phyloP scores from a whole-genome alignment of 345 rosid species.

The Turnera subulata region DNA sequence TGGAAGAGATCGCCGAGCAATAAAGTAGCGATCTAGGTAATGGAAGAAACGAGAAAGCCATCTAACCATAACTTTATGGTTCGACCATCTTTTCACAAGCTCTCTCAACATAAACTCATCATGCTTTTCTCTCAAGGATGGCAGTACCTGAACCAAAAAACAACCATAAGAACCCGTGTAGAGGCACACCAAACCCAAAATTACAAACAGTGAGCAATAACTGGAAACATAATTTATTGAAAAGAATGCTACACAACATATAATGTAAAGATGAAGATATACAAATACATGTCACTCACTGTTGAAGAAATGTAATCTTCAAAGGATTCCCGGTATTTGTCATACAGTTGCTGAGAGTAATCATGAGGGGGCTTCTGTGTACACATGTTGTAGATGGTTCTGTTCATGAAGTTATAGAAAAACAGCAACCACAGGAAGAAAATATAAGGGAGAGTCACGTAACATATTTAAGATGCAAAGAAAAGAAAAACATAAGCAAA shows the following conservation, averaged over 20 bases:
- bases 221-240: too few relatives aligned
- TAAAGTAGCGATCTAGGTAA: constrained; percentile 46
- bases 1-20: constrained; percentile 32
- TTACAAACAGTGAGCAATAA: not conserved
- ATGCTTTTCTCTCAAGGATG: constrained; percentile 38
- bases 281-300: constrained; percentile 13
- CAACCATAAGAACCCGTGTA: not conserved
- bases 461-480: too few relatives aligned
- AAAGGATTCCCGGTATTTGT: constrained; percentile 27
- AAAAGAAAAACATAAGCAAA: too few relatives aligned
- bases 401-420: constrained; percentile 4
- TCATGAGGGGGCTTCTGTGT: constrained; percentile 33
- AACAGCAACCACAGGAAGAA: too few relatives aligned
- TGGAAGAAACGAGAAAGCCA: constrained; percentile 52
- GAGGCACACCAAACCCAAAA: not conserved
- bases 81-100: constrained; percentile 46
- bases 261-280: not conserved
- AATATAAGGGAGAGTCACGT: too few relatives aligned
- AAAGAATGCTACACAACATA: too few relatives aligned
- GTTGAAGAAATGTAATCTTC: constrained; percentile 22
- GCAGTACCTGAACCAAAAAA: constrained; percentile 35
- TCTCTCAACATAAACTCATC: constrained; percentile 52
- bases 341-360: constrained; percentile 32
- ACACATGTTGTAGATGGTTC: constrained; percentile 41
- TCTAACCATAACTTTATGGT: constrained; percentile 49